Evolutionary conservation across 129 eudicot species (phyloP).

Genomic region (Rutidosis leptorrhynchoides): DNA sequence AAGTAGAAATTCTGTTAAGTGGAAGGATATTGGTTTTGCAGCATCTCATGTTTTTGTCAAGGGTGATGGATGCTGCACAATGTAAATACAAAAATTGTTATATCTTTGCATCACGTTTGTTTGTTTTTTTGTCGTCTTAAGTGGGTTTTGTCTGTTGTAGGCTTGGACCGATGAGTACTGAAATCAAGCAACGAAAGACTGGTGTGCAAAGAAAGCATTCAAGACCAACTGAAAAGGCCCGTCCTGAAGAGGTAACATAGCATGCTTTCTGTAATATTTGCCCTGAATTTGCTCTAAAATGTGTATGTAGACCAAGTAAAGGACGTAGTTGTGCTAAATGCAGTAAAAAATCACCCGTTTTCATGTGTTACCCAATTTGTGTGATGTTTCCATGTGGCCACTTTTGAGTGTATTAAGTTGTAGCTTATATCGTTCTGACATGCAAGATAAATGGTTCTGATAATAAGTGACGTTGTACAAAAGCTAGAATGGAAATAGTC

Average conservation of each 20-base stretch:
- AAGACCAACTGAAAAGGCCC: slow-evolving; percentile 54
- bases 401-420: too few relatives aligned
- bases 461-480: too few relatives aligned
- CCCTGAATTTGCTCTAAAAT: neutral
- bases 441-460: too few relatives aligned
- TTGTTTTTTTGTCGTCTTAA: too few relatives aligned
- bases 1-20: slow-evolving; percentile 44
- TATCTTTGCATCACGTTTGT: neutral
- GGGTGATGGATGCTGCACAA: slow-evolving; percentile 72
- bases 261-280: neutral
- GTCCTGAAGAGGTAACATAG: slow-evolving; percentile 78
- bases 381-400: too few relatives aligned
- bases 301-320: neutral
- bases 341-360: too few relatives aligned
- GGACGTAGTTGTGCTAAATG: neutral
- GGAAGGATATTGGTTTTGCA: slow-evolving; percentile 68
- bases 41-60: slow-evolving; percentile 61
- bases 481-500: too few relatives aligned
- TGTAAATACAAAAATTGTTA: slow-evolving; percentile 34
- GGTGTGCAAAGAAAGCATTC: slow-evolving; percentile 49
- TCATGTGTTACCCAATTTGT: too few relatives aligned
- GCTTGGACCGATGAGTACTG: slow-evolving; percentile 95
- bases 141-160: slow-evolving; percentile 34
- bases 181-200: slow-evolving; percentile 67
- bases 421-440: too few relatives aligned